phyloP scores from a whole-genome alignment of 2,329 filamentous ascomycete genomes.

The Simplicillium aogashimaense region DNA sequence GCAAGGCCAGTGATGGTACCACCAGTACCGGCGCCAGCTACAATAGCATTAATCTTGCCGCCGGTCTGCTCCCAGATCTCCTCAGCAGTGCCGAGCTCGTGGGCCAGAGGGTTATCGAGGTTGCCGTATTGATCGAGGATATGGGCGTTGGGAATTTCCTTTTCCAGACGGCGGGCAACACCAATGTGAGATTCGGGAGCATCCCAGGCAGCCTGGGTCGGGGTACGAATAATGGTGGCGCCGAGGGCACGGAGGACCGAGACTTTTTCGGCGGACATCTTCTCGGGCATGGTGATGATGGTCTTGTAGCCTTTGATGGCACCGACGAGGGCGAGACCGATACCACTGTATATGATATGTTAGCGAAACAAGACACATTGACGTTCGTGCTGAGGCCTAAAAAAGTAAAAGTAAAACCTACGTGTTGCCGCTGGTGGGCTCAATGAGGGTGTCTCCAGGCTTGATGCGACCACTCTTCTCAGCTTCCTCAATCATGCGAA shows the following conservation, averaged over 20 bases:
- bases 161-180: constrained; percentile 78
- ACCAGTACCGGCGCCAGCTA: constrained; percentile 90
- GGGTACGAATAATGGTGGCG: constrained; percentile 94
- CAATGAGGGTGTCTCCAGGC: constrained; percentile 92
- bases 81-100: constrained; percentile 89
- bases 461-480: constrained; percentile 89
- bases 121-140: constrained; percentile 97
- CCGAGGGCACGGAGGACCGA: constrained; percentile 87
- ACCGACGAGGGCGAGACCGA: constrained; percentile 85
- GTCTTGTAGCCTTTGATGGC: constrained; percentile 97
- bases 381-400: not conserved
- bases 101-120: constrained; percentile 80
- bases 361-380: constrained; percentile 9
- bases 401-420: constrained; percentile 20
- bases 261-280: constrained; percentile 99
- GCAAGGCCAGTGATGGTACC: constrained; percentile 91
- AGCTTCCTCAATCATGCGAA: constrained; percentile 95
- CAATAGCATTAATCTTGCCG: constrained; percentile 70
- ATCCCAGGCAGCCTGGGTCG: constrained; percentile 91
- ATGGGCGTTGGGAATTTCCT: constrained; percentile 93
- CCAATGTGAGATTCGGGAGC: constrained; percentile 94
- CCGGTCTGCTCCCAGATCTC: constrained; percentile 91
- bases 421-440: constrained; percentile 97
- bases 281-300: constrained; percentile 97
- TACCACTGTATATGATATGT: constrained; percentile 47